Percentiles rank a stretch among this genome's conserved stretches.
Conservation (phyloP, 371 early-diverging fungal genomes). For the Mortierella sp. region DNA sequence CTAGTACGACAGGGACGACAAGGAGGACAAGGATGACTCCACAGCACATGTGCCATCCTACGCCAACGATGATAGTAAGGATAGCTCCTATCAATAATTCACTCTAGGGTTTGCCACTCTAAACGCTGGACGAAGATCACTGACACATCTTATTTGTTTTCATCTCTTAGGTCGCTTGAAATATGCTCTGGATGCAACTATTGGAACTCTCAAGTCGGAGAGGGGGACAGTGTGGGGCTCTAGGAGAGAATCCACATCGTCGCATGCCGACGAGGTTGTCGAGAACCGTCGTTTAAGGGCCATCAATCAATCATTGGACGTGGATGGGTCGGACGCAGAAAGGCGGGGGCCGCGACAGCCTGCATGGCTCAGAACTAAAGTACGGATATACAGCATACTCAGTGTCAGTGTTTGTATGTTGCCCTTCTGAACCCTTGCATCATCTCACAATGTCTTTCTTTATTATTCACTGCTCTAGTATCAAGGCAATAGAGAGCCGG, state of each 20-base stretch:
- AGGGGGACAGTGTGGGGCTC: slow-evolving; percentile 15
- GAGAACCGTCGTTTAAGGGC: slow-evolving; percentile 24
- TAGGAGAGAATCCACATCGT: slow-evolving; percentile 13
- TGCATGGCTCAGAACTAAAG: slow-evolving; percentile 50
- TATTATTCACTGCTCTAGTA: slow-evolving; percentile 14
- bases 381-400: not conserved
- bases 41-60: not conserved
- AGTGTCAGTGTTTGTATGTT: not conserved
- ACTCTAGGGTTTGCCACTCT: not conserved
- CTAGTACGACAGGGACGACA: slow-evolving; percentile 47
- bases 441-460: not conserved
- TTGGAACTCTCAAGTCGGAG: slow-evolving; percentile 35
- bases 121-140: not conserved
- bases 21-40: slow-evolving; percentile 45
- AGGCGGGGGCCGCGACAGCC: slow-evolving; percentile 21
- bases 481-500: slow-evolving; percentile 36
- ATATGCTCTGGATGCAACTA: slow-evolving; percentile 42
- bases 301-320: slow-evolving; percentile 19
- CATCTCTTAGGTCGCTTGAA: slow-evolving; percentile 28
- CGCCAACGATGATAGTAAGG: not conserved
- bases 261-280: slow-evolving; percentile 25
- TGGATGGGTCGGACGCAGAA: slow-evolving; percentile 22
- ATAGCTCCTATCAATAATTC: not conserved
- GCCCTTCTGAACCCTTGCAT: not conserved
- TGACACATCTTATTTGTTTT: not conserved